Base-by-base conservation (phyloP, 805 yeast genomes). In the Middelhovenomyces tepae region DNA sequence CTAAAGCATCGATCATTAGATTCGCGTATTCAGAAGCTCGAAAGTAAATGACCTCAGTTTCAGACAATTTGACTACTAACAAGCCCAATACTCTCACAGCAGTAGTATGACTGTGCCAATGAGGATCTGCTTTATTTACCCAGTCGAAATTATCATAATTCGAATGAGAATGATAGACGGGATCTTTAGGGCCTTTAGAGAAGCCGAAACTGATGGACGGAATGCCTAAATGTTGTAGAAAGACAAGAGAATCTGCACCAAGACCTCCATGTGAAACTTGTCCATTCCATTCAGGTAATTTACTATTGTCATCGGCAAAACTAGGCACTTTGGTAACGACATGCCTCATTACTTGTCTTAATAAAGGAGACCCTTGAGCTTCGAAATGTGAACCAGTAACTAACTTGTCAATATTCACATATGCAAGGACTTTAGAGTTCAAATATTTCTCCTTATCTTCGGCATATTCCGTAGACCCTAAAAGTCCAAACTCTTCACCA, bases 401-500 rank as follows among this genome's bases (percentile, higher is more conserved):
- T 3, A 82, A 75, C 17, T 69, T 78, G 60, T 82, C 91, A 36
- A 76, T 53, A 54, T 81, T 81, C 39, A 82, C 49, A 50, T 81
- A 81, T 0, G 82, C 83, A 24, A 79, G 65, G 1, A 71, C 77
- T 27, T 67, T 64, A 24, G 59, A 62, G 29, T 64, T 59, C 22
- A 81, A 53, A 19, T 48, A 47, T 16, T 60, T 49, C 2, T 65
- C 66, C 35, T 71, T 61, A 35, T 72, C 73, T 51, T 81, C 89
- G 4, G 78, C 85, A 60, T 67, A 80, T 47, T 83, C 91, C 0
- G 91, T 77, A 0, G 86, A 74, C 1, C 94, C 94, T 19, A 83
- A 43, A 35, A 75, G 58, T 0, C 81, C 89, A 41, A 70, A 71
- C 48, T 77, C 84, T 43, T 76, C 86, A 22, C 83, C 93, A 55